Conservation (phyloP, 2,329 filamentous ascomycete species). For the Monilinia vaccinii-corymbosi region DNA sequence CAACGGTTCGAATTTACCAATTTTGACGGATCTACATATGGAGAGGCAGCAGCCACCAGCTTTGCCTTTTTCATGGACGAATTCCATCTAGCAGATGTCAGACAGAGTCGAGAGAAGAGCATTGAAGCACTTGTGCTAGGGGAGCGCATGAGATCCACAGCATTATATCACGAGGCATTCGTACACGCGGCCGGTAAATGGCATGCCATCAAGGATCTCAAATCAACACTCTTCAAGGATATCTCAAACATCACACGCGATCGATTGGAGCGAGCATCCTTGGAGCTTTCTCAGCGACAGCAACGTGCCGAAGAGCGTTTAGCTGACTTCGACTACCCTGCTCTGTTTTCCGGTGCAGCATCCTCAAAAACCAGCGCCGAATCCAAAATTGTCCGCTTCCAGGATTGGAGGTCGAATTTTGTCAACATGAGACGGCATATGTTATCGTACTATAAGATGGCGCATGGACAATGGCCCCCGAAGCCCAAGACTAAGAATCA, state of each 20-base stretch:
- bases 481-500: slow-evolving; percentile 85
- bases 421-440: slow-evolving; percentile 56
- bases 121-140: slow-evolving; percentile 83
- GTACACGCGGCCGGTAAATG: slow-evolving; percentile 86
- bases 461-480: slow-evolving; percentile 76
- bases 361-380: slow-evolving; percentile 72
- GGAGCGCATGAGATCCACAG: slow-evolving; percentile 72
- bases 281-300: slow-evolving; percentile 69
- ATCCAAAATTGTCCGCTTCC: slow-evolving; percentile 71
- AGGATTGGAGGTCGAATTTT: slow-evolving; percentile 72
- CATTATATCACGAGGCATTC: slow-evolving; percentile 85
- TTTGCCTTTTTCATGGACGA: slow-evolving; percentile 72
- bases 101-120: slow-evolving; percentile 76
- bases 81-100: slow-evolving; percentile 67
- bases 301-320: slow-evolving; percentile 62
- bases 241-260: slow-evolving; percentile 65
- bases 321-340: slow-evolving; percentile 86
- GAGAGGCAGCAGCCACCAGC: slow-evolving; percentile 51
- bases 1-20: slow-evolving; percentile 49
- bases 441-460: slow-evolving; percentile 55
- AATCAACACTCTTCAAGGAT: slow-evolving; percentile 58
- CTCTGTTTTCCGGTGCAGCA: slow-evolving; percentile 78
- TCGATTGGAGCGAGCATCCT: slow-evolving; percentile 70
- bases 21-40: slow-evolving; percentile 48
- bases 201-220: slow-evolving; percentile 57